Evolutionary conservation across 2,329 filamentous ascomycete species (phyloP), one percentile per base, ranked within the genome.

Genomic region (Mollisiaceae sp.): DNA sequence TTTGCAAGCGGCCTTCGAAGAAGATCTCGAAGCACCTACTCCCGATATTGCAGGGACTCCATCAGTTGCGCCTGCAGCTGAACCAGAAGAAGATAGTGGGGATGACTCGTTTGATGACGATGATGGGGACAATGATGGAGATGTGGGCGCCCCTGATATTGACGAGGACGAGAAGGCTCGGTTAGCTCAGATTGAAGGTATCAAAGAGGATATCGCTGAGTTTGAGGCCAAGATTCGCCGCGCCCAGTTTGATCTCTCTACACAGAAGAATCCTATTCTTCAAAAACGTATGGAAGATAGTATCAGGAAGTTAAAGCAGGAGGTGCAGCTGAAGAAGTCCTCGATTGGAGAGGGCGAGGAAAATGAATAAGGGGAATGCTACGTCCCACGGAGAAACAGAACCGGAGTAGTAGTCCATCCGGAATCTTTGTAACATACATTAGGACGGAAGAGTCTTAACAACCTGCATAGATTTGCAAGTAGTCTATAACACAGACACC

Each of bases 191-290:
- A 75, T 79, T 27, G 79, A 81, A 52, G 80, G 82, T 67, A 75
- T 82, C 35, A 77, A 79, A 58, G 82, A 84, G 64, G 83, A 87
- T 74, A 84, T 88, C 60, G 80, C 79, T 4, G 85, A 86, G 71
- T 70, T 87, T 68, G 80, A 86, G 73, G 78, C 79, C 56, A 80
- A 83, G 65, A 80, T 87, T 47, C 77, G 78, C 47, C 75, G 77
- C 32, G 79, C 79, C 22, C 76, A 80, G 35, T 75, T 74, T 55
- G 77, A 80, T 60, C 77, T 80, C 67, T 78, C 81, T 55, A 78
- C 77, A 35, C 77, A 80, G 66, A 76, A 74, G 22, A 85, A 85
- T 66, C 75, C 75, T 14, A 78, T 87, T 65, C 77, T 86, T 69
- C 82, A 80, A 74, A 77, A 79, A 68, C 78, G 84, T 63, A 75